Evolutionary conservation across 148 eudicot genomes (phyloP), one percentile per base, ranked within the genome.

Genomic region (Diospyros kaki): DNA sequence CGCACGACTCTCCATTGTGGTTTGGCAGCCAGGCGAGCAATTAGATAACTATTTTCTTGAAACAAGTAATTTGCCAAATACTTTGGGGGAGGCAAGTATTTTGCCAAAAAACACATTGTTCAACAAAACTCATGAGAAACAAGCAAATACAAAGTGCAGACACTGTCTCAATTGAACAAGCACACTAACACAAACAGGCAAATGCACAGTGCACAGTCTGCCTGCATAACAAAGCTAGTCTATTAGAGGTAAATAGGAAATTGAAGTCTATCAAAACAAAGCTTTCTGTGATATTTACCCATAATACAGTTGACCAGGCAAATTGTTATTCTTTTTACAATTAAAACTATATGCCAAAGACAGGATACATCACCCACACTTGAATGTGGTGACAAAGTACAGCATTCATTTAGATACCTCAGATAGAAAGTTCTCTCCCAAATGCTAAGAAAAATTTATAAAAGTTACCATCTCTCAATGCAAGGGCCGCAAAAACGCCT

Each of bases 401-500:
- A 58, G 46, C 43, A 52, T 43, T 42, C 48, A 48, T 60, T 13
- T 65, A 52, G 10, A 64, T 68, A n/a, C 18, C 15, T 58, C 2
- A 58, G 14, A n/a, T 67, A 40, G 38, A 60, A 48, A 60, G 3
- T 45, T 58, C 41, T 28, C 18, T 11, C 8, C 9, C 60, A 66
- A n/a, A 46, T 42, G 64, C 4, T n/a, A 75, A 42, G 46, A 38
- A 17, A 41, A 55, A 68, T 62, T 28, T 14, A 59, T 61, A 72
- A 69, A 9, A 15, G 38, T 58, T 71, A 81, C 83, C 83, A 81
- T 76, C 71, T 72, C 69, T 60, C 4, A 14, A 81, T 76, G 77
- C 83, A 81, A 42, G 43, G 64, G 45, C 39, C 43, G 68, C 83
- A 81, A 4, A 55, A 81, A 14, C 79, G 72, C 62, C 39, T 81